phyloP scores from a whole-genome alignment of 2,329 filamentous ascomycete species.

The Neoscytalidium dimidiatum region DNA sequence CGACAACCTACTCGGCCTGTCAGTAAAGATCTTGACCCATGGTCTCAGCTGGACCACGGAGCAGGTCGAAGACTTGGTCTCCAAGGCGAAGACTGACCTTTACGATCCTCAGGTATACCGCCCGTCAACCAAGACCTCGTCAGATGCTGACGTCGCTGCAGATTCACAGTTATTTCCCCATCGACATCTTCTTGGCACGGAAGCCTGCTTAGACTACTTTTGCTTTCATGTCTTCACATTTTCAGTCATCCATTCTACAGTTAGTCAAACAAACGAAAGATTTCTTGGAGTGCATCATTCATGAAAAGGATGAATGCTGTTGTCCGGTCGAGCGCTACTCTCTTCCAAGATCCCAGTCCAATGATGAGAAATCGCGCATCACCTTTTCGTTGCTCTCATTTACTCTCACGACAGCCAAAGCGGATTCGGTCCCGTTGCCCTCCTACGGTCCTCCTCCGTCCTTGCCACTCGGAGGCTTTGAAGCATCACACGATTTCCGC shows the following conservation, averaged over 20 bases:
- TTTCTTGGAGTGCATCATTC: too few species aligned
- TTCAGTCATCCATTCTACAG: too few species aligned
- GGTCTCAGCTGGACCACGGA: conserved; percentile 27
- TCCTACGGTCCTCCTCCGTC: neutral
- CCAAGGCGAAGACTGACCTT: conserved; percentile 21
- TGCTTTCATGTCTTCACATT: neutral
- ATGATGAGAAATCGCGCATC: neutral
- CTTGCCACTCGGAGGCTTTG: neutral
- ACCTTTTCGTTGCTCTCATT: neutral
- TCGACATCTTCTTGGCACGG: conserved; percentile 15
- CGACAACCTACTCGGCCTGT: conserved; percentile 27
- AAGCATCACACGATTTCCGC: neutral
- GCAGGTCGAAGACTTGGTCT: conserved; percentile 21
- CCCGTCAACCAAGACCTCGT: neutral
- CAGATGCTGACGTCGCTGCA: neutral
- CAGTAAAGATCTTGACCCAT: conserved; percentile 25
- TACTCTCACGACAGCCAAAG: neutral
- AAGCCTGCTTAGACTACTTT: neutral
- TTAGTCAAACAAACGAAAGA: too few species aligned
- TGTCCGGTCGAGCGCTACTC: too few species aligned
- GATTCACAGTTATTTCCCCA: conserved; percentile 17
- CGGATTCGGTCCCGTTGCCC: neutral
- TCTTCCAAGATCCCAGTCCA: too few species aligned
- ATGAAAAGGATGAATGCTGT: too few species aligned
- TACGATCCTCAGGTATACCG: conserved; percentile 20